Evolutionary conservation across 2,329 filamentous ascomycete genomes (phyloP).

Genomic region (Fusarium caatingaense): DNA sequence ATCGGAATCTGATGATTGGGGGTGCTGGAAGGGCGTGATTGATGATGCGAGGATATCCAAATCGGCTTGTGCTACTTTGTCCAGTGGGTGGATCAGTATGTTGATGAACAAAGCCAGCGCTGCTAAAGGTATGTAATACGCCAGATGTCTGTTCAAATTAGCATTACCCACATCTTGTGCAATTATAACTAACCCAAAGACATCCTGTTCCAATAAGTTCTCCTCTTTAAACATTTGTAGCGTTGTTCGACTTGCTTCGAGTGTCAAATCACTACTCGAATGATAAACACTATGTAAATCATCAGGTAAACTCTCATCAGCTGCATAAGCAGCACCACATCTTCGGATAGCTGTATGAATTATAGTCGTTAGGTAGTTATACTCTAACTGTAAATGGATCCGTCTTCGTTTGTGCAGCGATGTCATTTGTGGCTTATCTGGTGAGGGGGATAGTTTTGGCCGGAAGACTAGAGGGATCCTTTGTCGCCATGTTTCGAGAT

Average conservation of each 20-base stretch:
- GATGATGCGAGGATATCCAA: neutral
- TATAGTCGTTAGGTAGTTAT: neutral
- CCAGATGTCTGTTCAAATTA: neutral
- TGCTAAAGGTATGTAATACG: neutral
- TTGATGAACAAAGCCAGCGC: neutral
- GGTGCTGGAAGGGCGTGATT: neutral
- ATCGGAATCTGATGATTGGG: neutral
- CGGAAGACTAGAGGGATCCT: neutral
- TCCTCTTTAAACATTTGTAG: neutral
- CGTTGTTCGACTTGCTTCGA: neutral
- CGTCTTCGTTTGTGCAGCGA: neutral
- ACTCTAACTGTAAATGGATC: neutral
- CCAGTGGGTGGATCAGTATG: neutral
- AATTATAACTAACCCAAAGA: conserved; percentile 7
- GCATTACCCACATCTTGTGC: too few species aligned
- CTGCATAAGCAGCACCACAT: neutral
- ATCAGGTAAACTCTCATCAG: neutral
- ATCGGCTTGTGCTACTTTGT: neutral
- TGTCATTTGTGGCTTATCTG: neutral
- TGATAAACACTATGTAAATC: conserved; percentile 7
- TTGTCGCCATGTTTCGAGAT: conserved; percentile 1
- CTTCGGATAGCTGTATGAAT: neutral
- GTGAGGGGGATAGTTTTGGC: neutral
- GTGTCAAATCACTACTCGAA: conserved; percentile 7
- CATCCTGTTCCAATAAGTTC: neutral